Evolutionary conservation across 345 rosid species (phyloP), one percentile per base, ranked within the genome.

Genomic region (Populus tremula): DNA sequence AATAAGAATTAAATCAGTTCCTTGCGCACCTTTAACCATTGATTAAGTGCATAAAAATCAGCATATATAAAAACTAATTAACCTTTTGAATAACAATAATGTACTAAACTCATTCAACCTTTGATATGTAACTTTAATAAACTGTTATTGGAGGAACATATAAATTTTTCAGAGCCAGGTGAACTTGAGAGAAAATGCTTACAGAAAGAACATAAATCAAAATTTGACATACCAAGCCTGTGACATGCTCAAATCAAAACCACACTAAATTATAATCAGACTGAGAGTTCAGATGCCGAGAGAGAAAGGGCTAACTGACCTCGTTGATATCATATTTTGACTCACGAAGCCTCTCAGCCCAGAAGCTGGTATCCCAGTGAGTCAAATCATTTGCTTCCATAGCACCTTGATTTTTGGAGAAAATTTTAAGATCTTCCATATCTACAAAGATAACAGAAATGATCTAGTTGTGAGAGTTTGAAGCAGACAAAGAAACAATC

Each of bases 261-360:
- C 45, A 67, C n/a, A 36, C 3, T 2, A 67, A 67, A 67, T 5
- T 39, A 36, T 20, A 23, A 25, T 5, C 35, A 59, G 67, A 36
- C 9, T 18, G 35, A 36, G 67, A 49, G 56, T 45, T 5, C 62
- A 17, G 43, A 36, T 23, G 23, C 45, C 54, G 56, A 79, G 70
- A 73, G 39, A 73, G 77, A 75, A 21, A 76, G 23, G 74, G 75
- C 79, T 35, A 49, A 14, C n/a, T 41, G 17, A 94, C 98, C 97
- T 94, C 94, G 76, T 91, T 94, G 75, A 92, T 92, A 75, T 90
- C 90, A 81, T 89, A 94, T 90, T 89, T 94, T 49, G 96, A 87
- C 78, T 94, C 98, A 72, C 98, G 98, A 78, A 92, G 94, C 85
- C 98, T 92, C 88, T 94, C 98, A 73, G 94, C 89, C 98, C 98